Conservation (phyloP, 2,329 filamentous ascomycete species). For the Colletotrichum ledebouriae region DNA sequence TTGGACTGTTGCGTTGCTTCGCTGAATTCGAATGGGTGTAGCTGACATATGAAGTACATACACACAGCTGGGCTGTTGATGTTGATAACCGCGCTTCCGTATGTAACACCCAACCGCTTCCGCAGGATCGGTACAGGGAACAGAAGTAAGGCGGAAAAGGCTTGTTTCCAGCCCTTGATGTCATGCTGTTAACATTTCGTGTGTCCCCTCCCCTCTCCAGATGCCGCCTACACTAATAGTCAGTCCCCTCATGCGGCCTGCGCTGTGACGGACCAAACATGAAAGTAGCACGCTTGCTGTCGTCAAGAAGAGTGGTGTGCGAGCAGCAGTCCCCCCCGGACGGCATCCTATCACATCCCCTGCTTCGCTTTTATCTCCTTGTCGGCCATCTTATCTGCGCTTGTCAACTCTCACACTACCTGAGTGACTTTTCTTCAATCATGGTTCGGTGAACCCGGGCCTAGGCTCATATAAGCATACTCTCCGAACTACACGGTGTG, state of each 20-base stretch:
- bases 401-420: neutral
- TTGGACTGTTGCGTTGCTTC: neutral
- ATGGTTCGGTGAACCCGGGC: slow-evolving; percentile 15
- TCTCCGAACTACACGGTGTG: neutral
- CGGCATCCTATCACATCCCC: too few species aligned
- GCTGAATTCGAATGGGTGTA: neutral
- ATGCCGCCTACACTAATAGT: too few species aligned
- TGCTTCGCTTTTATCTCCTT: too few species aligned
- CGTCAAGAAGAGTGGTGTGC: neutral
- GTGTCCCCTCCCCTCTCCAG: too few species aligned
- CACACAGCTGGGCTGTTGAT: neutral
- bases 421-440: neutral
- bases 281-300: neutral
- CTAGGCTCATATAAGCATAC: slow-evolving; percentile 13
- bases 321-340: too few species aligned
- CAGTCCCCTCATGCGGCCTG: neutral
- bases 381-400: neutral
- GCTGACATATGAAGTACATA: neutral
- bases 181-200: slow-evolving; percentile 4
- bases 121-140: slow-evolving; percentile 7
- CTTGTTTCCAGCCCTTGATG: slow-evolving; percentile 35
- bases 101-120: slow-evolving; percentile 1
- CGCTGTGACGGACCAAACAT: neutral
- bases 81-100: too few species aligned
- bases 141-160: slow-evolving; percentile 17